Conservation (phyloP, 495 filamentous ascomycete species). For the Talaromyces wortmannii region DNA sequence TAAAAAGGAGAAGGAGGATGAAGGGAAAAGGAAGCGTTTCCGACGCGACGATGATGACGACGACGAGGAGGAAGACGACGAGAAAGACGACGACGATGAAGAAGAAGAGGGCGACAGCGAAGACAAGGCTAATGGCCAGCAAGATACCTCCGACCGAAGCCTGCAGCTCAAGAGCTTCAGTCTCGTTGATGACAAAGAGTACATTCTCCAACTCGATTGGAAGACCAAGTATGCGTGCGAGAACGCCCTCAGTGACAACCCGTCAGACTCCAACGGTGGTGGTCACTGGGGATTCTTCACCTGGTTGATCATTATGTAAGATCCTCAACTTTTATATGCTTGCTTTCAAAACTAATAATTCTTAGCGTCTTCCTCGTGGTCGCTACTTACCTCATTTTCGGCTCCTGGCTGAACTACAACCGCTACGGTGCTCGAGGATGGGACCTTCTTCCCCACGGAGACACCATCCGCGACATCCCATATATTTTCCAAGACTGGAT, state of each 20-base stretch:
- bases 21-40: slow-evolving; percentile 11
- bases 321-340: slow-evolving; percentile 9
- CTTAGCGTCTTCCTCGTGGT: slow-evolving; percentile 73
- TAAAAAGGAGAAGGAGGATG: slow-evolving; percentile 15
- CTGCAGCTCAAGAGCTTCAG: slow-evolving; percentile 67
- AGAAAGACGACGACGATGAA: slow-evolving; percentile 22
- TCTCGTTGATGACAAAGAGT: slow-evolving; percentile 36
- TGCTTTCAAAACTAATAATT: background rate
- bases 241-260: slow-evolving; percentile 30
- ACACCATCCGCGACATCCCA: slow-evolving; percentile 85
- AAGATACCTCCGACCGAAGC: slow-evolving; percentile 37
- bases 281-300: slow-evolving; percentile 89
- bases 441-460: slow-evolving; percentile 90
- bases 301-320: slow-evolving; percentile 93
- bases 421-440: slow-evolving; percentile 90
- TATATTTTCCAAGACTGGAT: slow-evolving; percentile 89
- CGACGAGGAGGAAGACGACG: slow-evolving; percentile 16
- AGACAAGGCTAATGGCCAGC: slow-evolving; percentile 21
- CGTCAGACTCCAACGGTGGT: slow-evolving; percentile 30
- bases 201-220: slow-evolving; percentile 71
- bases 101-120: slow-evolving; percentile 22
- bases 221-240: slow-evolving; percentile 80
- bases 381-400: slow-evolving; percentile 93
- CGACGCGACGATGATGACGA: slow-evolving; percentile 45
- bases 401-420: slow-evolving; percentile 98